These are phyloP conservation scores for Aristolochia californica DNA, from an alignment of 164 flowering plant species.

Conservation along the genomic window DNA sequence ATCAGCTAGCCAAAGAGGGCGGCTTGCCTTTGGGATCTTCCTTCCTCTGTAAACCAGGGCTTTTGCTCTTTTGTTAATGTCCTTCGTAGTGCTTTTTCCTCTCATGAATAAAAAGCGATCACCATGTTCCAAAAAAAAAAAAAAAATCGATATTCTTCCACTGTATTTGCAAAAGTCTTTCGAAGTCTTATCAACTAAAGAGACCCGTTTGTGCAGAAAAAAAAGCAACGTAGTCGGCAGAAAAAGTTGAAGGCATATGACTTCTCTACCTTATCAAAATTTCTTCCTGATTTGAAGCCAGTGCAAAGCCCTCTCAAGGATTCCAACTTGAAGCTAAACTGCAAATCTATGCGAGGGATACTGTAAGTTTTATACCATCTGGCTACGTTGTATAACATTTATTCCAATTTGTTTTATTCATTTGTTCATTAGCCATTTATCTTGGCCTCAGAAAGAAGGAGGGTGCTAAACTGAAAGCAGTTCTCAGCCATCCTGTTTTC, in stretches of 20 bases:
- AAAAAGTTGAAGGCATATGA: constrained; percentile 65
- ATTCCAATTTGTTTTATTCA: not conserved
- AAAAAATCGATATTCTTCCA: too few species aligned
- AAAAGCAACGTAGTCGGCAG: constrained; percentile 39
- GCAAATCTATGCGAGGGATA: constrained; percentile 46
- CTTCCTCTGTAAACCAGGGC: too few species aligned
- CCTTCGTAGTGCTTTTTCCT: too few species aligned
- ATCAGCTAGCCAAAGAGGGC: too few species aligned
- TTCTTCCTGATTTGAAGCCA: constrained; percentile 45
- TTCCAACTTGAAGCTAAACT: constrained; percentile 30
- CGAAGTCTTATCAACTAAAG: not conserved
- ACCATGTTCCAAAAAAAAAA: too few species aligned
- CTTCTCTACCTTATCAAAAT: constrained; percentile 45
- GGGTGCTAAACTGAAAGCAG: constrained; percentile 32
- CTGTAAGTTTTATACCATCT: constrained; percentile 31
- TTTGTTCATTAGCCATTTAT: not conserved
- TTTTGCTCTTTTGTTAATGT: too few species aligned
- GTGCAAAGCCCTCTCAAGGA: constrained; percentile 8
- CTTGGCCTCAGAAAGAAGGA: constrained; percentile 44
- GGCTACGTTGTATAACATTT: not conserved
- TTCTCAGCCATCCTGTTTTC: constrained; percentile 45
- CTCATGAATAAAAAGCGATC: too few species aligned
- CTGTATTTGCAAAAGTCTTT: not conserved
- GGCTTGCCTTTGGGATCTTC: too few species aligned
- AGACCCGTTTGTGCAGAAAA: constrained; percentile 32